A percentile compares a stretch with the other conserved stretches of the same genome.
Conservation (phyloP, 2,329 filamentous ascomycete genomes). For the Fusarium luffae region DNA sequence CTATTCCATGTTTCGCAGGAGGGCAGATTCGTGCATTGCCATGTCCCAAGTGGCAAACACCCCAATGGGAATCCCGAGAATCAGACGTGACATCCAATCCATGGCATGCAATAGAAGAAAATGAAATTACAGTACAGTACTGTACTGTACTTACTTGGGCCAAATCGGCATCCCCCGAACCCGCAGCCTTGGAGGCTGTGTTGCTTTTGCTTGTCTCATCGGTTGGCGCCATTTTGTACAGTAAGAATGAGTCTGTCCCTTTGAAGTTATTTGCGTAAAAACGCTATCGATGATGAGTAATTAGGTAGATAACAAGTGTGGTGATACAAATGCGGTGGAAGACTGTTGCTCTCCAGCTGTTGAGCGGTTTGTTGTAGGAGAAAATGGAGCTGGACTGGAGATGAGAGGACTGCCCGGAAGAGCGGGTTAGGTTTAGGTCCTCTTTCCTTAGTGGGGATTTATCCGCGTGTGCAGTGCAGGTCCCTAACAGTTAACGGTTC, state of each 20-base stretch:
- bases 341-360: not conserved
- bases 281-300: not conserved
- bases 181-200: conserved; percentile 24
- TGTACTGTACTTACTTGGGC: conserved; percentile 39
- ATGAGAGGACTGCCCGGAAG: not conserved
- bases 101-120: not conserved
- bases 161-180: conserved; percentile 42
- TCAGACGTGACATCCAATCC: not conserved
- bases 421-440: conserved; percentile 1
- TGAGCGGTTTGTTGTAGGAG: conserved; percentile 22
- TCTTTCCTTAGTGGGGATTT: conserved; percentile 2
- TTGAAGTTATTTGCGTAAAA: not conserved
- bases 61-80: not conserved
- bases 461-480: not conserved
- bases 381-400: conserved; percentile 13
- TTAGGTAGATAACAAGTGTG: not conserved
- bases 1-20: conserved; percentile 7
- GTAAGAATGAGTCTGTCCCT: not conserved
- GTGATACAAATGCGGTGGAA: not conserved
- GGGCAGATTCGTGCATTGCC: conserved; percentile 6
- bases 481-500: not conserved
- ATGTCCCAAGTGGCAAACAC: not conserved
- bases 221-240: conserved; percentile 25
- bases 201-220: conserved; percentile 23
- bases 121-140: not conserved